Base-by-base conservation (phyloP, 2,329 filamentous ascomycete species). In the Blastomyces emzantsi region DNA sequence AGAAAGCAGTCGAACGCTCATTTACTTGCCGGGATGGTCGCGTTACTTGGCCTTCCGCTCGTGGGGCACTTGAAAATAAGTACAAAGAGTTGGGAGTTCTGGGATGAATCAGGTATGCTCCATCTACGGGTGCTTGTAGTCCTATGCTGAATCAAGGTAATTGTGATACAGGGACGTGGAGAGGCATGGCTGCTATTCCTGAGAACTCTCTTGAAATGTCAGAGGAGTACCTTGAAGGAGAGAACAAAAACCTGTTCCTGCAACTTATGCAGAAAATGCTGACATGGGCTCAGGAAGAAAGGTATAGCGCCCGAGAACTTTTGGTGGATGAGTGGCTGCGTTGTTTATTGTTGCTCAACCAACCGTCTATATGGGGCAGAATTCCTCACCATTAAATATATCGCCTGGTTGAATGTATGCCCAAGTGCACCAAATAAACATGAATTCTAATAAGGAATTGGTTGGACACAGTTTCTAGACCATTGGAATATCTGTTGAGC, bases 221-320 rank as follows among this genome's bases (percentile, higher is more conserved):
- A 11, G 65, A 66, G 39, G 19, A 25, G 22, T 41, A 64, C 22
- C 62, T 69, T 3, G n/a, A 61, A 5, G 64, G 65, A 1, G 39
- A 62, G 7, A 63, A 68, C 45, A 66, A 66, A 51, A 59, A 51
- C 17, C 7, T 55, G 4, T 70, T 70, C 41, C n/a, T 69, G 15
- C 17, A 62, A 1, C 69, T 70, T 47, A 57, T 68, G 55, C 61
- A 63, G 55, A 66, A 65, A 52, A 69, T 69, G 63, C 54, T 71
- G 45, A 49, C 61, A 22, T 71, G 68, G 69, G 41, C 55, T 13
- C 67, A 65, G 15, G 67, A 67, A 52, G 62, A 60, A 28, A 62
- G 67, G 61, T 22, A 55, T 11, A 64, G 64, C 25, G 66, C 67
- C 19, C 63, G 52, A 47, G 63, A 68, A 45, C 62, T 67, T 9